Conservation (phyloP, 495 filamentous ascomycete species). For the Glarea lozoyensis region DNA sequence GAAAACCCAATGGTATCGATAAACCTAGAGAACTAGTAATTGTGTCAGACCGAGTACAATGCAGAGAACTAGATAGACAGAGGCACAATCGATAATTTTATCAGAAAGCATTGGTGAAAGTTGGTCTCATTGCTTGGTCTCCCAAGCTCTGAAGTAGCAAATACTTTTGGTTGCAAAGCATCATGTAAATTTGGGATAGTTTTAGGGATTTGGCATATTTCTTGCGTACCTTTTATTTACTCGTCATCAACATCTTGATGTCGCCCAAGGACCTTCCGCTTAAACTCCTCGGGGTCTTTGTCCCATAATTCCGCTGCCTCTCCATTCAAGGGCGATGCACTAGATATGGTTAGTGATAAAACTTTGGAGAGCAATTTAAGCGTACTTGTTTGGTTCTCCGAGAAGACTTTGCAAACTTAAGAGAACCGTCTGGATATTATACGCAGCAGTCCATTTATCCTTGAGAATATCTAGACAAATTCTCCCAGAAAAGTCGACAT, state of each 20-base stretch:
- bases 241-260: conserved; percentile 50
- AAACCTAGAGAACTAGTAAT: too few relatives aligned
- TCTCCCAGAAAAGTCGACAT: conserved; percentile 84
- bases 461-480: conserved; percentile 97
- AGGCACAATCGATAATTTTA: too few relatives aligned
- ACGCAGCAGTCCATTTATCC: conserved; percentile 92
- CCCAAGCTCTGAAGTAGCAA: conserved; percentile 99
- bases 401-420: conserved; percentile 91
- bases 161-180: conserved; percentile 88
- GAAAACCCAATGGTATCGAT: too few relatives aligned
- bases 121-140: conserved; percentile 89
- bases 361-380: conserved; percentile 3
- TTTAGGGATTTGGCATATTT: too few relatives aligned
- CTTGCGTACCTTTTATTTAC: conserved; percentile 22
- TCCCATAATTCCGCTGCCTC: conserved; percentile 97
- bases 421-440: conserved; percentile 89
- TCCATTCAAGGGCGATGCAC: conserved; percentile 88
- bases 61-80: too few relatives aligned
- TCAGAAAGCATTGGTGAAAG: conserved; percentile 81
- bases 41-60: too few relatives aligned
- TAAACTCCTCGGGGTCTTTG: conserved; percentile 77
- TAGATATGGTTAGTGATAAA: conserved; percentile 26
- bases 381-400: conserved; percentile 96
- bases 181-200: conserved; percentile 55
- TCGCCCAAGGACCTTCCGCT: conserved; percentile 53